These are phyloP conservation scores for Alloascoidea hylecoeti DNA, from an alignment of 805 yeast species.

Conservation along the genomic window DNA sequence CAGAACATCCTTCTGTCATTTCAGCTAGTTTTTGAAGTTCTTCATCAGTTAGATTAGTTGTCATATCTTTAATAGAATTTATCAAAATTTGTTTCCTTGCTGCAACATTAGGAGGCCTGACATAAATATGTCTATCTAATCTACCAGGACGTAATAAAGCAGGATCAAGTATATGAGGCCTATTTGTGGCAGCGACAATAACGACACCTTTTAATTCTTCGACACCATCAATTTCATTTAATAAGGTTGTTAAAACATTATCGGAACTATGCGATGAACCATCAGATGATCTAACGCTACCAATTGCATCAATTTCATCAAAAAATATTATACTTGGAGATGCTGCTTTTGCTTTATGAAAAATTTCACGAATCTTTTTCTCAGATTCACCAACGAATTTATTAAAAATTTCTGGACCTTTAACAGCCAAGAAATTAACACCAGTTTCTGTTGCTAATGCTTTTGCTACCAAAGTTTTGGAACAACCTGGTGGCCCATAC, in stretches of 20 bases:
- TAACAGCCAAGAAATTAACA: conserved; percentile 82
- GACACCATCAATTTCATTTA: conserved; percentile 95
- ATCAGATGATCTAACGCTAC: conserved; percentile 53
- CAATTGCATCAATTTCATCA: conserved; percentile 93
- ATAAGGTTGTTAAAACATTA: conserved; percentile 77
- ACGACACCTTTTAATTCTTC: conserved; percentile 91
- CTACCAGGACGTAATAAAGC: conserved; percentile 94
- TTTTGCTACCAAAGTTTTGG: conserved; percentile 88
- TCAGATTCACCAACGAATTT: conserved; percentile 96
- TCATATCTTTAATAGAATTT: conserved; percentile 57
- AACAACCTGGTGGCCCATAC: conserved; percentile 98
- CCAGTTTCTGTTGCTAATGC: conserved; percentile 95
- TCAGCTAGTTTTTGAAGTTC: conserved; percentile 40
- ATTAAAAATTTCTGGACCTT: conserved; percentile 93
- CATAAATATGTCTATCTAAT: conserved; percentile 85
- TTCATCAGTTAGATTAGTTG: conserved; percentile 30
- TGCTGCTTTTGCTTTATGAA: conserved; percentile 88
- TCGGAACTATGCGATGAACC: conserved; percentile 57
- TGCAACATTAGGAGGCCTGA: conserved; percentile 74
- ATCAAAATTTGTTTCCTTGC: conserved; percentile 70
- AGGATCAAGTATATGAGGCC: conserved; percentile 88
- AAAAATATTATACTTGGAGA: conserved; percentile 89
- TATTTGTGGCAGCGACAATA: conserved; percentile 89
- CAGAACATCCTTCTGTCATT: conserved; percentile 82
- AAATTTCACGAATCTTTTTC: conserved; percentile 83